Evolutionary conservation across 306 rosid genomes (phyloP).

Genomic region (Vicia sativa): DNA sequence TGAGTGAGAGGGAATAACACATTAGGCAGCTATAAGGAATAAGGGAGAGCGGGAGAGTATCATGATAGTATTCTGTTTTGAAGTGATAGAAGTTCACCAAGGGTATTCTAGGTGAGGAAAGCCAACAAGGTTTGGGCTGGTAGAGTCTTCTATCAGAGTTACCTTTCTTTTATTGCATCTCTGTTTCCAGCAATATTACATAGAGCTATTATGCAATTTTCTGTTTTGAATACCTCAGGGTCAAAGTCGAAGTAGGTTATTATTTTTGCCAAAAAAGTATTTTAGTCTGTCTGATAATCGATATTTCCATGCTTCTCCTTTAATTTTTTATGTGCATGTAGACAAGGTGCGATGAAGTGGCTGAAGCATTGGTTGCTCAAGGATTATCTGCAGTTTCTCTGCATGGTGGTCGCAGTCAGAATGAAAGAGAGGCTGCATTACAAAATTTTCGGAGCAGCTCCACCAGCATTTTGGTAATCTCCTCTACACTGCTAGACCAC

Average conservation of each 20-base stretch:
- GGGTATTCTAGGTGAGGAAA: not conserved
- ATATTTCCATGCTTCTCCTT: slow-evolving; percentile 9
- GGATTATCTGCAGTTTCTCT: slow-evolving; percentile 86
- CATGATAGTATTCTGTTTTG: not conserved
- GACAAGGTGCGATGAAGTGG: slow-evolving; percentile 84
- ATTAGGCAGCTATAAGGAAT: not conserved
- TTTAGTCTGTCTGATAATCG: slow-evolving; percentile 2
- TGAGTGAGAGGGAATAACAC: not conserved
- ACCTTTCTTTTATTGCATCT: not conserved
- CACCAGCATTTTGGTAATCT: slow-evolving; percentile 73
- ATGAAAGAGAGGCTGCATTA: slow-evolving; percentile 84
- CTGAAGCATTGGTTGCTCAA: slow-evolving; percentile 83
- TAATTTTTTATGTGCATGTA: slow-evolving; percentile 44
- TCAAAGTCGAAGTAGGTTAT: not conserved
- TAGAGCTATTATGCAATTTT: not conserved
- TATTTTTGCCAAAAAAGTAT: not conserved
- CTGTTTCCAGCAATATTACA: not conserved
- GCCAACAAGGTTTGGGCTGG: not conserved
- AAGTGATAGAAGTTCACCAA: not conserved
- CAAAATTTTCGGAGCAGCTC: slow-evolving; percentile 74
- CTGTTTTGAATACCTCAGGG: not conserved
- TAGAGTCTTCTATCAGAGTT: not conserved
- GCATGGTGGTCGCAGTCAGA: slow-evolving; percentile 90
- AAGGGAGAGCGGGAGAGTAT: not conserved
- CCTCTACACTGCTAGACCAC: slow-evolving; percentile 4